Conservation (phyloP, 805 yeast genomes). For the Torulaspora indica region DNA sequence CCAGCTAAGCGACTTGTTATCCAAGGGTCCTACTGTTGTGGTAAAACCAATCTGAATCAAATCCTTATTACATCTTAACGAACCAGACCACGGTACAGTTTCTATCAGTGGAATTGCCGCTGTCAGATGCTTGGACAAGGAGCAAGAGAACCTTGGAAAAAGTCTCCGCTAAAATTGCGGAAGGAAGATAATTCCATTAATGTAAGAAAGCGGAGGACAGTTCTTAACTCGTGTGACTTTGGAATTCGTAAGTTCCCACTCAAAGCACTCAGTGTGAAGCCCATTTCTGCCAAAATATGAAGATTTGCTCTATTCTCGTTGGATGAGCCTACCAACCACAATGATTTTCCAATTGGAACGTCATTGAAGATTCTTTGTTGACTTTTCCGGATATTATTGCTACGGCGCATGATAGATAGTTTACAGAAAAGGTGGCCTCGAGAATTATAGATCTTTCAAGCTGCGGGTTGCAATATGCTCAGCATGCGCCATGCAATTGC, state of each 20-base stretch:
- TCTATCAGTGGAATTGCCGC: constrained; percentile 15
- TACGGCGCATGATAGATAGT: constrained; percentile 19
- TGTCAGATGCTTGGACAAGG: constrained; percentile 18
- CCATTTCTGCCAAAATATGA: constrained; percentile 19
- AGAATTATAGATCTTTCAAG: constrained; percentile 13
- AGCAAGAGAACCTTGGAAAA: constrained; percentile 17
- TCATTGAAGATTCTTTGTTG: constrained; percentile 16
- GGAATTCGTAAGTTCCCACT: constrained; percentile 16
- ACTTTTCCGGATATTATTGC: constrained; percentile 18
- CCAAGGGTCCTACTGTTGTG: constrained; percentile 23
- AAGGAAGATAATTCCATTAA: constrained; percentile 12
- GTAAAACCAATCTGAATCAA: constrained; percentile 22
- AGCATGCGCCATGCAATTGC: too few relatives aligned
- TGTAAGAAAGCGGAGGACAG: constrained; percentile 15
- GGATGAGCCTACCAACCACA: constrained; percentile 21
- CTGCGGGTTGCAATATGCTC: constrained; percentile 5
- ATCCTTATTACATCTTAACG: constrained; percentile 13
- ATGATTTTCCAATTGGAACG: constrained; percentile 18
- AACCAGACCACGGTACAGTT: constrained; percentile 15
- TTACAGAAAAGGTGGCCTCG: constrained; percentile 17
- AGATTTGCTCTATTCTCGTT: constrained; percentile 15
- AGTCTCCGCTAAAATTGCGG: constrained; percentile 14
- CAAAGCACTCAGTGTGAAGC: constrained; percentile 16
- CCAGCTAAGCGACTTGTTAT: constrained; percentile 15
- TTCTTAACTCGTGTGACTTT: constrained; percentile 14